These are phyloP conservation scores for Brasilioporus rufonigricans DNA, from an alignment of 768 basidiomycete species.

Conservation along the genomic window DNA sequence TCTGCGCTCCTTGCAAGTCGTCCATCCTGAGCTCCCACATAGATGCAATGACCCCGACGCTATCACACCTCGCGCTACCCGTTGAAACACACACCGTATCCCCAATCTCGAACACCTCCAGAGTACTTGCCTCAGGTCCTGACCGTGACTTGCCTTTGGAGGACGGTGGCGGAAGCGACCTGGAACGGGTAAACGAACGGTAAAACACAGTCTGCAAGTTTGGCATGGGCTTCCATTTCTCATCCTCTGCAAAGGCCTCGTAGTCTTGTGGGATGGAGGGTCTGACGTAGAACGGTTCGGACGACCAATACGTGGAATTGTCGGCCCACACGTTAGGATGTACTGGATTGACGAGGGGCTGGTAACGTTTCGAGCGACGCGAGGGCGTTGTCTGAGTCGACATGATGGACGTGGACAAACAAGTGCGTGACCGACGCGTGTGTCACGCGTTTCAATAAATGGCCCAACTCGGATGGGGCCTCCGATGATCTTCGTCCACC, in stretches of 20 bases:
- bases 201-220: slow-evolving; percentile 29
- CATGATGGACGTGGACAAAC: slow-evolving; percentile 6
- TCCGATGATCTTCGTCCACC: slow-evolving; percentile 2
- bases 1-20: slow-evolving; percentile 26
- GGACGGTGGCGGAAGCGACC: slow-evolving; percentile 14
- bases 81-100: slow-evolving; percentile 65
- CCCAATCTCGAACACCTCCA: slow-evolving; percentile 50
- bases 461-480: background rate
- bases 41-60: slow-evolving; percentile 65
- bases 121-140: slow-evolving; percentile 5
- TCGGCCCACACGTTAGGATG: slow-evolving; percentile 28
- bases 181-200: slow-evolving; percentile 26
- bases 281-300: slow-evolving; percentile 22
- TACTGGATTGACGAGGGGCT: slow-evolving; percentile 31
- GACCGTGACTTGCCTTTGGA: slow-evolving; percentile 11
- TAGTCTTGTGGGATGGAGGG: slow-evolving; percentile 27
- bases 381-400: slow-evolving; percentile 29
- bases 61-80: slow-evolving; percentile 43
- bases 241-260: slow-evolving; percentile 26
- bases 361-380: slow-evolving; percentile 37
- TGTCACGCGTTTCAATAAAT: slow-evolving; percentile 20
- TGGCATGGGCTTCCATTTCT: slow-evolving; percentile 18
- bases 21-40: slow-evolving; percentile 57
- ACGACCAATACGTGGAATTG: slow-evolving; percentile 27
- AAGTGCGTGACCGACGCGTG: slow-evolving; percentile 16